Evolutionary conservation across 179 eudicot species (phyloP).

Genomic region (Silene noctiflora): DNA sequence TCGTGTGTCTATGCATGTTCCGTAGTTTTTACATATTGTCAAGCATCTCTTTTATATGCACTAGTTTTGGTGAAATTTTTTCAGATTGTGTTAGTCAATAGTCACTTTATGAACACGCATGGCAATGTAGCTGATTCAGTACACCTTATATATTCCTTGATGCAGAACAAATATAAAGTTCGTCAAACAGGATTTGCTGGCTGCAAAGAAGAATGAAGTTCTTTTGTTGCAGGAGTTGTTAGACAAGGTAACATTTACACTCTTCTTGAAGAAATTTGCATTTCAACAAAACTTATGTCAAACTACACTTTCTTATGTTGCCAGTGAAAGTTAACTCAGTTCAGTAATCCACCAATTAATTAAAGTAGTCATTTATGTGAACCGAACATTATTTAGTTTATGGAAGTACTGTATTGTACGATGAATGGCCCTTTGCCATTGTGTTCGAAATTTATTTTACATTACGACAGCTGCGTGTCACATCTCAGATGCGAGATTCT

Average conservation of each 20-base stretch:
- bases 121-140: not conserved
- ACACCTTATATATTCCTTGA: not conserved
- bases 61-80: too few relatives aligned
- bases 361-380: not conserved
- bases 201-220: conserved; percentile 51
- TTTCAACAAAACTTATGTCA: not conserved
- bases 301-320: not conserved
- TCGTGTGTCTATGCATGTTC: too few relatives aligned
- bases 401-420: not conserved
- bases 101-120: not conserved
- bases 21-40: too few relatives aligned
- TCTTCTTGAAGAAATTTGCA: not conserved
- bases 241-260: conserved; percentile 35
- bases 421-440: not conserved
- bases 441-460: not conserved
- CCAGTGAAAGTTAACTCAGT: not conserved
- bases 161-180: conserved; percentile 55
- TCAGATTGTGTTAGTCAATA: too few relatives aligned
- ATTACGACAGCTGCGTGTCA: too few relatives aligned
- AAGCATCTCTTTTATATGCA: too few relatives aligned
- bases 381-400: not conserved
- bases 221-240: conserved; percentile 40
- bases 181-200: conserved; percentile 37
- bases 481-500: not conserved
- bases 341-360: not conserved